Base-by-base conservation (phyloP, 2,329 filamentous ascomycete species). In the Arthroderma sp. region DNA sequence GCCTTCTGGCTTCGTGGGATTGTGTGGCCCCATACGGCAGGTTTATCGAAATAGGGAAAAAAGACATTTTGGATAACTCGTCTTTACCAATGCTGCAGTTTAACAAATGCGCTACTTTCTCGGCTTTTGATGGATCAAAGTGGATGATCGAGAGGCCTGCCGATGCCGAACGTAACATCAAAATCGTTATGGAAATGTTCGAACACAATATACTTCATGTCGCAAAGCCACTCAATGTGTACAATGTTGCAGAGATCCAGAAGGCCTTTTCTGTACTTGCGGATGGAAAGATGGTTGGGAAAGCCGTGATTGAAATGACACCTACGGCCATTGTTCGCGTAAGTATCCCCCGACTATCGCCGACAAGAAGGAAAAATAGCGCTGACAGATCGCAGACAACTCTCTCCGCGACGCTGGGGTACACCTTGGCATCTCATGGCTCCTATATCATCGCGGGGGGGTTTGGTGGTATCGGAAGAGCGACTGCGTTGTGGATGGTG, bases 101-200 rank as follows among this genome's bases (percentile, higher is more conserved):
- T 42, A 49, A 40, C 32, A 43, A 5, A 32, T 46, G 4, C 33
- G 46, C 29, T 49, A 47, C 33, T 46, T 40, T 11, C 40, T 50
- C 6, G 31, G n/a, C 34, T 5, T 44, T 44, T 2, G 47, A 49
- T n/a, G 15, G 8, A 6, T 39, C 44, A 10, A 8, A 22, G 4
- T 11, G 28, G 27, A 33, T 36, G 4, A 44, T 34, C 27, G 30
- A 44, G 8, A 40, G 33, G 31, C 30, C 47, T 7, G 45, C 45
- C 22, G 36, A 39, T 4, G 44, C 44, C 29, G 47, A 45, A 5
- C 39, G 47, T 4, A 47, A 73, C 56, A 48, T 72, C 39, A 33
- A 43, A n/a, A 38, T 6, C n/a, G n/a, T n/a, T n/a, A n/a, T 11
- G 15, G 28, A 11, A 40, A 40, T n/a, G 5, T 10, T 4, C 15